phyloP scores from a whole-genome alignment of 1,139 yeast species.

The Schwanniomyces etchellsii region DNA sequence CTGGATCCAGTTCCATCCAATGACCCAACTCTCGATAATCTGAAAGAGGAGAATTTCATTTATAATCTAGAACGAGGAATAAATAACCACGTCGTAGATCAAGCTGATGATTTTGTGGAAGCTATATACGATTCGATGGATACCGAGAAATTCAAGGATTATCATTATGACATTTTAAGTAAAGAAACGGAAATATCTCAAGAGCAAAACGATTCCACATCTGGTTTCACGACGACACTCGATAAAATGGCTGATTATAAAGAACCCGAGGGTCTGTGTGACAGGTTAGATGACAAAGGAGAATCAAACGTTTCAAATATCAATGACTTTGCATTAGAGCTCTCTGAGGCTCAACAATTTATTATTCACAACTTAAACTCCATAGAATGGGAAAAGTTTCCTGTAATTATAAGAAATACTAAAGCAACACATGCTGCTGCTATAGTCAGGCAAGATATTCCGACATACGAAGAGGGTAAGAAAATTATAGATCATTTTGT shows the following conservation, averaged over 20 bases:
- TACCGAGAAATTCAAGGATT: slow-evolving; percentile 17
- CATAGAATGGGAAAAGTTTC: slow-evolving; percentile 64
- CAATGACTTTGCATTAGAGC: not conserved
- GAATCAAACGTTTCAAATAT: not conserved
- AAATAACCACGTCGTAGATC: slow-evolving; percentile 36
- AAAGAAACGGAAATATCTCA: not conserved
- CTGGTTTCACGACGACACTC: too few species aligned
- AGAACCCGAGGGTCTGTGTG: too few species aligned
- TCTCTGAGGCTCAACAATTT: slow-evolving; percentile 29
- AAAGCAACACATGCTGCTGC: slow-evolving; percentile 77
- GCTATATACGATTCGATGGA: slow-evolving; percentile 56
- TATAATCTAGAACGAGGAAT: slow-evolving; percentile 13
- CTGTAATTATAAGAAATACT: slow-evolving; percentile 62
- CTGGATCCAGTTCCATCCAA: not conserved
- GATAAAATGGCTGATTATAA: too few species aligned
- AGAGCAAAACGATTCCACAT: not conserved
- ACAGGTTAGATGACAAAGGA: not conserved
- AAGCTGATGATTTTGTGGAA: slow-evolving; percentile 53
- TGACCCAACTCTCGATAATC: slow-evolving; percentile 6
- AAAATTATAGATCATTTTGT: slow-evolving; percentile 63
- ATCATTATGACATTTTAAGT: slow-evolving; percentile 14
- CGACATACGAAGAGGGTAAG: slow-evolving; percentile 61
- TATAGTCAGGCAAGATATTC: slow-evolving; percentile 55
- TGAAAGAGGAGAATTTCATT: not conserved
- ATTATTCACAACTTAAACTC: slow-evolving; percentile 55